A percentile compares a stretch with the other conserved stretches of the same genome.
Conservation (phyloP, 2,329 filamentous ascomycete species). For the Claviceps digitariae region DNA sequence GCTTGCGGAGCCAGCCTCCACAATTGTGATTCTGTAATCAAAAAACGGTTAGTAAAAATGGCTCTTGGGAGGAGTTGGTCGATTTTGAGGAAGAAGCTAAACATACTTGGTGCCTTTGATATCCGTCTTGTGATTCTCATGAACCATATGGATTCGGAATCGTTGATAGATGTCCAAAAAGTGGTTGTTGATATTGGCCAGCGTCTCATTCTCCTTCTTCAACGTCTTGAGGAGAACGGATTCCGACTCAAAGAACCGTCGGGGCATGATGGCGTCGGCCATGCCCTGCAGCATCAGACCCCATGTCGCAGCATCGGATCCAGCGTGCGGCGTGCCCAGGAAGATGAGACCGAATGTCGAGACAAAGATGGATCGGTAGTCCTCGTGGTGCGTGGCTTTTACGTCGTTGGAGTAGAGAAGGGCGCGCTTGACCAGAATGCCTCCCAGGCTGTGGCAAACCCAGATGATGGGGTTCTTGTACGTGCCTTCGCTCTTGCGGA, state of each 20-base stretch:
- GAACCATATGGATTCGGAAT: constrained; percentile 63
- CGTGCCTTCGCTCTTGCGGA: constrained; percentile 44
- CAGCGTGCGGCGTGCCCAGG: constrained; percentile 62
- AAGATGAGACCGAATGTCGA: constrained; percentile 68
- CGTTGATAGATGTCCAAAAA: constrained; percentile 59
- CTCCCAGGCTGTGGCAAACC: constrained; percentile 61
- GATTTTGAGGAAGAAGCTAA: too few relatives aligned
- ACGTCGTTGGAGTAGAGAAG: constrained; percentile 54
- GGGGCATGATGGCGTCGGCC: constrained; percentile 50
- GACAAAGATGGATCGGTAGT: constrained; percentile 54
- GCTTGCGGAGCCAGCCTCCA: constrained; percentile 56
- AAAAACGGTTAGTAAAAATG: neutral
- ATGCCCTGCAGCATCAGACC: constrained; percentile 54
- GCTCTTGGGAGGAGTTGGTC: too few relatives aligned
- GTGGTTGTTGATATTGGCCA: constrained; percentile 60
- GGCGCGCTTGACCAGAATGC: constrained; percentile 57
- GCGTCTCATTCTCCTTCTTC: constrained; percentile 59
- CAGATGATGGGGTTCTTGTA: constrained; percentile 57
- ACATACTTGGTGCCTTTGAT: constrained; percentile 43
- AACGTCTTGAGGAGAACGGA: constrained; percentile 55
- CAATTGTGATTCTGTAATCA: constrained; percentile 38
- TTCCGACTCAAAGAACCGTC: constrained; percentile 53
- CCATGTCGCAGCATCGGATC: constrained; percentile 56
- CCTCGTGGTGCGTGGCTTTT: constrained; percentile 43
- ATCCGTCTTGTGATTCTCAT: constrained; percentile 60